Base-by-base conservation (phyloP, 768 basidiomycete species). In the Termitomyces sp. region DNA sequence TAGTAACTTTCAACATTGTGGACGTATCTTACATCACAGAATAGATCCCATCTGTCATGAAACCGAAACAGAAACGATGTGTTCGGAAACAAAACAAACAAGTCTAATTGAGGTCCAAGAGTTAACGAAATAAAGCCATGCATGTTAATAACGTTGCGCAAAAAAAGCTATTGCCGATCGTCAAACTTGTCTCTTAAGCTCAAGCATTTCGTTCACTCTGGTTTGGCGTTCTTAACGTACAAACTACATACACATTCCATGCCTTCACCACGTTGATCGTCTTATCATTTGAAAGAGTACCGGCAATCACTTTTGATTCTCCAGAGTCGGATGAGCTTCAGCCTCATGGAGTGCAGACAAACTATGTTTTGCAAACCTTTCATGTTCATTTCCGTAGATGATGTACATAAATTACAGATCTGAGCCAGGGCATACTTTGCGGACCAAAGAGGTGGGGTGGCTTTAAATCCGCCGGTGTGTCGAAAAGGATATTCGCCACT, bases 21-120 rank as follows among this genome's bases (percentile, higher is more conserved):
- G 63, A 64, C 63, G 59, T 61, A 64, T 47, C 54, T 62, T 61
- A 63, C 59, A 63, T 59, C 62, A 59, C 59, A 64, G 58, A 65
- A 63, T 67, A 65, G 63, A 65, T 7, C 26, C 34, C 37, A 51
- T 51, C 36, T 10, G 16, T 56, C 12, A 18, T 26, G 9, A 26
- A 46, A 18, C 26, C 10, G 31, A 31, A 55, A 43, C 32, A 16
- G n/a, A 8, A 32, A 34, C n/a, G 18, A 18, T 22, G 6, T 29
- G 31, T 16, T n/a, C 24, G 20, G 29, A 16, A n/a, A n/a, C n/a
- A n/a, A n/a, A n/a, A n/a, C n/a, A n/a, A n/a, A n/a, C n/a, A n/a
- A n/a, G n/a, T n/a, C n/a, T n/a, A n/a, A n/a, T 14, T 24, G 13
- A 34, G 16, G 24, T 13, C 9, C 9, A 51, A 22, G 16, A 39